phyloP scores from a whole-genome alignment of 2,329 filamentous ascomycete species.

The Thermochaetoides dissita region DNA sequence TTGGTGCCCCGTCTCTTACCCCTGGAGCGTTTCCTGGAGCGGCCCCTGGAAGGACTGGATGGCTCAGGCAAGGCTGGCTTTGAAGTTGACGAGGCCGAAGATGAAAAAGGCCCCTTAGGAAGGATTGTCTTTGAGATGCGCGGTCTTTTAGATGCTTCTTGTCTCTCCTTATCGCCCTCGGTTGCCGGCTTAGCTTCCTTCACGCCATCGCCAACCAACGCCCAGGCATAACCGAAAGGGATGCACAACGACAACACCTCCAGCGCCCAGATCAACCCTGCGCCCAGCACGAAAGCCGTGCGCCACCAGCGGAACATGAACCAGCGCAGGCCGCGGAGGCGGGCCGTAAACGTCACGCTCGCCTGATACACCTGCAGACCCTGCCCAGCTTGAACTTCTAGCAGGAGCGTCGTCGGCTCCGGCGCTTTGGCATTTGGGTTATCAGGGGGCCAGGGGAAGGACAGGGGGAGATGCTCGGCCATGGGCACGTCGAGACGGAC shows the following conservation, averaged over 20 bases:
- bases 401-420: conserved; percentile 25
- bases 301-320: conserved; percentile 76
- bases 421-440: conserved; percentile 25
- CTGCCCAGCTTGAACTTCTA: conserved; percentile 57
- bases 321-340: conserved; percentile 64
- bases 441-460: neutral
- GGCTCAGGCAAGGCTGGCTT: no score
- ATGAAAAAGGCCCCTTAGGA: no score
- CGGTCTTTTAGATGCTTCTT: neutral
- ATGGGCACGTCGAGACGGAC: conserved; percentile 52
- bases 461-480: conserved; percentile 47
- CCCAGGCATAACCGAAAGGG: conserved; percentile 45
- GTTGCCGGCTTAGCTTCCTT: no score
- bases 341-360: conserved; percentile 55
- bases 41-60: no score
- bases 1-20: no score
- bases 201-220: conserved; percentile 21
- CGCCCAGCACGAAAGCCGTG: conserved; percentile 54
- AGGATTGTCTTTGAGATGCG: no score
- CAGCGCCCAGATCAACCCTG: conserved; percentile 58
- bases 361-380: conserved; percentile 65
- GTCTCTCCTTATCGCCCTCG: neutral
- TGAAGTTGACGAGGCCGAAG: no score
- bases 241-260: conserved; percentile 54
- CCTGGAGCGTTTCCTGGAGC: no score